phyloP scores from a whole-genome alignment of 1,284 basidiomycete genomes.

The Cystobasidium pallidum region DNA sequence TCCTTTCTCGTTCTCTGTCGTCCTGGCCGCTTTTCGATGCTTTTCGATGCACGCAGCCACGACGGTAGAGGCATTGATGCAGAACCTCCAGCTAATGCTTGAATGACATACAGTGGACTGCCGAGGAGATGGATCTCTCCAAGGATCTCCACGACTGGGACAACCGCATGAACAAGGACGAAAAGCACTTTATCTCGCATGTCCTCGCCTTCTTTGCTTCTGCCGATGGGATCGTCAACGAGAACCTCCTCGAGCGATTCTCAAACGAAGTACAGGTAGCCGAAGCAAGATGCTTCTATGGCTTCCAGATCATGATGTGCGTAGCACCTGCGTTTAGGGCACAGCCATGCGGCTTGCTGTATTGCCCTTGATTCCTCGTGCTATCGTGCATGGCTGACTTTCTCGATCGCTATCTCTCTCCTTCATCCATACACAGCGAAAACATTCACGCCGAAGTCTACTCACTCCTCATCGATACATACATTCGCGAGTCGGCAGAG shows the following conservation, averaged over 20 bases:
- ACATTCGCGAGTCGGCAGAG: slow-evolving; percentile 62
- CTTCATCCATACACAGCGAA: slow-evolving; percentile 53
- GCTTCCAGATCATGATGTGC: slow-evolving; percentile 61
- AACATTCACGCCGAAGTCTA: slow-evolving; percentile 66
- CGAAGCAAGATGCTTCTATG: slow-evolving; percentile 60
- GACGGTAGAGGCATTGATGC: not conserved
- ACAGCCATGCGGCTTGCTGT: too few species aligned
- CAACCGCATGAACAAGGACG: slow-evolving; percentile 58
- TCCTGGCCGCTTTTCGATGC: not conserved
- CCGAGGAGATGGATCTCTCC: slow-evolving; percentile 60
- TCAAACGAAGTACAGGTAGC: slow-evolving; percentile 59
- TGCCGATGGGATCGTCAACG: slow-evolving; percentile 61
- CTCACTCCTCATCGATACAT: slow-evolving; percentile 64
- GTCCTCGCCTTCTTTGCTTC: slow-evolving; percentile 61
- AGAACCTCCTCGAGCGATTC: slow-evolving; percentile 61
- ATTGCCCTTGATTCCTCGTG: not conserved
- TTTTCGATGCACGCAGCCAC: not conserved
- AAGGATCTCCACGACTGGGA: slow-evolving; percentile 61
- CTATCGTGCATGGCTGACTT: not conserved
- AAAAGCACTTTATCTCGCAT: slow-evolving; percentile 60
- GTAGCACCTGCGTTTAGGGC: too few species aligned
- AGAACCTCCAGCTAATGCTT: not conserved
- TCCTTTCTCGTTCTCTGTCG: not conserved
- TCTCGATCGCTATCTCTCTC: slow-evolving; percentile 19
- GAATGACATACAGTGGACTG: slow-evolving; percentile 58